Base-by-base conservation (phyloP, 2,329 filamentous ascomycete species). In the Volutella citrinella region DNA sequence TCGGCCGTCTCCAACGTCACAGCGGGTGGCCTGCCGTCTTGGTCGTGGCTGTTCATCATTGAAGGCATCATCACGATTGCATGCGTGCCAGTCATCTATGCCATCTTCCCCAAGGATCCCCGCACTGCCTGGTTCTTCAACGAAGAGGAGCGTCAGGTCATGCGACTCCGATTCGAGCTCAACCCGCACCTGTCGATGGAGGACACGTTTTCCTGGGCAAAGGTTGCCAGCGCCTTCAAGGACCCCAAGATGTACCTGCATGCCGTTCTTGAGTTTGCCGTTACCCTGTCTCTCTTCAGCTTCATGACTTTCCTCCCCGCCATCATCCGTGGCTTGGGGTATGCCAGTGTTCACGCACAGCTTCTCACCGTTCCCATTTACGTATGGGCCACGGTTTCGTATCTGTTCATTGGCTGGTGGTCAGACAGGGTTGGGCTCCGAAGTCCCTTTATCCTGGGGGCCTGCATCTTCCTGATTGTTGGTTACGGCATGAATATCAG, bases 61-160 rank as follows among this genome's bases (percentile, higher is more conserved):
- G 63, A 69, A 38, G 64, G 63, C 5, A 48, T 52, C 23, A 53
- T 66, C 9, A 68, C 65, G 3, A 49, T 67, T 16, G 31, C 57
- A 15, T 43, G 66, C 25, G 61, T 45, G n/a, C 55, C 53, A 5
- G 15, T 52, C 5, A 53, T 57, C 25, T 35, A 23, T 27, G 27
- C 27, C 11, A 24, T 54, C 14, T 57, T 58, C 29, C 55, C 56
- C 13, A 38, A 49, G 17, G 40, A 44, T 4, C 52, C 57, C 7
- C 43, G 36, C 4, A 49, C 48, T 2, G 57, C 57, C 2, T 59
- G 56, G 46, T 47, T 47, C 28, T 32, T 47, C 9, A 43, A 38
- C 11, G 34, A 27, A 10, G 44, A 47, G 11, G 44, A 45, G 21
- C 38, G 41, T 22, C 40, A 46, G 22, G 53, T 53, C 34, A 49